phyloP scores from a whole-genome alignment of 345 rosid species.

The Gossypium herbaceum region DNA sequence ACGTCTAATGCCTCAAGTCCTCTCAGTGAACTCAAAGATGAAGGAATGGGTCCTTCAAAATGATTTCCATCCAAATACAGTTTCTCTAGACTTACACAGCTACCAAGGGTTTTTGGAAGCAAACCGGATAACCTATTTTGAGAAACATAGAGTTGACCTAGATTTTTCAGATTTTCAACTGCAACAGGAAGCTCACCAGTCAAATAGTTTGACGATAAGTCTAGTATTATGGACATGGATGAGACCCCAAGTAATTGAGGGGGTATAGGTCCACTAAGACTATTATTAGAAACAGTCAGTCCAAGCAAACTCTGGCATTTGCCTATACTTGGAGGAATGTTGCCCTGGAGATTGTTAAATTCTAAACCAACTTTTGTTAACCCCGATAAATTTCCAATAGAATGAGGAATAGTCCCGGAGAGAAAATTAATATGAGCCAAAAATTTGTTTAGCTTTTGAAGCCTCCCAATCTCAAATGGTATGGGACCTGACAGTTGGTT shows the following conservation, averaged over 20 bases:
- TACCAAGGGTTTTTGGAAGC: not conserved
- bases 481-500: not conserved
- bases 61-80: slow-evolving; percentile 22
- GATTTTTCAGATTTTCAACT: not conserved
- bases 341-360: not conserved
- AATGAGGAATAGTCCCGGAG: not conserved
- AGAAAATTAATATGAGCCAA: not conserved
- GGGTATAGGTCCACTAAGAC: not conserved
- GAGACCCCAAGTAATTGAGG: not conserved
- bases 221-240: not conserved
- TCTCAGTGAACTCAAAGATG: slow-evolving; percentile 24
- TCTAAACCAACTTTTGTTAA: not conserved
- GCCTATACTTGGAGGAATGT: not conserved
- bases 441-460: not conserved
- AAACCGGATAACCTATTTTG: not conserved
- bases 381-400: not conserved
- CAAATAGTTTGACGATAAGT: slow-evolving; percentile 2
- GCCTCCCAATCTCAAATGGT: not conserved
- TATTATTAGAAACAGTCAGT: not conserved
- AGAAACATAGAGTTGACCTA: not conserved
- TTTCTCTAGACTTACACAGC: slow-evolving; percentile 18
- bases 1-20: slow-evolving; percentile 20
- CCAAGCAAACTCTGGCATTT: not conserved
- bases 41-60: slow-evolving; percentile 32
- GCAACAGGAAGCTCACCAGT: not conserved